Base-by-base conservation (phyloP, 495 filamentous ascomycete species). In the Aspergillus nanangensis region DNA sequence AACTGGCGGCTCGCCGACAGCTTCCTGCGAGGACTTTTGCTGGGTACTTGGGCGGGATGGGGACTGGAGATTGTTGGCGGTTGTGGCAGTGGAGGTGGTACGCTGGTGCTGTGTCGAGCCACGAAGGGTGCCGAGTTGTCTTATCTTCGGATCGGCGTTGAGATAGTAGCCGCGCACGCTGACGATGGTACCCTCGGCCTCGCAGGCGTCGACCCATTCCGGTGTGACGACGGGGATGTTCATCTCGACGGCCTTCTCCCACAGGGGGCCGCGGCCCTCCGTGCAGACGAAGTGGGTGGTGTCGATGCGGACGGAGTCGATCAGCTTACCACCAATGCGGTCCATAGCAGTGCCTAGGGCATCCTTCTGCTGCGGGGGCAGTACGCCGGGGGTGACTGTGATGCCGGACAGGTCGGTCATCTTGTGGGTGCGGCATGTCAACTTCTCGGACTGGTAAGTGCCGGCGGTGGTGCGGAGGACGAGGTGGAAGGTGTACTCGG, bases 251-350 rank as follows among this genome's bases (percentile, higher is more conserved):
- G 94, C 93, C 63, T 88, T 90, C 68, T 97, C 94, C 94, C 94
- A 99, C 18, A 80, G 74, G 36, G 84, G 76, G 8, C 93, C 93
- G 14, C 90, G 72, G 2, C 92, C 92, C 60, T 99, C 94, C n/a
- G 87, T 92, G 52, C 92, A 96, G 39, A 99, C 91, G 62, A 97
- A 99, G 66, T 99, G 93, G 13, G 93, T 99, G 3, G 93, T 99
- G 57, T 99, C 93, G 48, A 99, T 97, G 42, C 92, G 77, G 22
- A 99, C 94, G 2, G 80, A 75, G 51, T 97, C 94, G 38, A 89
- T 86, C 44, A 96, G 69, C 70, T 93, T 95, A 33, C 88, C 94
- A 27, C 94, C 93, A 48, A 99, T 95, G 44, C 90, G 77, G 52
- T 95, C 84, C 17, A 96, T 74, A 3, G 90, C 86, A 15, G 73